Conservation (phyloP, 495 filamentous ascomycete species). For the Neurospora sp. region DNA sequence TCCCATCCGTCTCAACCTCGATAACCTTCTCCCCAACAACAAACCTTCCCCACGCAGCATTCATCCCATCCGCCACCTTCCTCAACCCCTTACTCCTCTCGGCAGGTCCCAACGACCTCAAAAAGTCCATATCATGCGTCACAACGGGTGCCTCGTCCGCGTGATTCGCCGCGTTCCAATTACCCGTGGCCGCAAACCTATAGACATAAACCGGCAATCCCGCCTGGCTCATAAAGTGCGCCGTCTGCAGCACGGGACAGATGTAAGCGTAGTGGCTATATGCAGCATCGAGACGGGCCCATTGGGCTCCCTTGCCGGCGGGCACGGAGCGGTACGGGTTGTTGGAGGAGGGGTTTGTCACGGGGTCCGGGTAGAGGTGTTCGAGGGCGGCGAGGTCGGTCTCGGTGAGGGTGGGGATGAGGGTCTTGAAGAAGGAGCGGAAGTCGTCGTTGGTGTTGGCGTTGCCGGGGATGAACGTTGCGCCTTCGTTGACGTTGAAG, state of each 20-base stretch:
- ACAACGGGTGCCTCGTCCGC: constrained; percentile 49
- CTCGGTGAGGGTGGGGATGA: constrained; percentile 42
- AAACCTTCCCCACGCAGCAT: constrained; percentile 48
- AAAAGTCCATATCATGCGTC: constrained; percentile 37
- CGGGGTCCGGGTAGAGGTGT: constrained; percentile 48
- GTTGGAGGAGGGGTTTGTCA: constrained; percentile 3
- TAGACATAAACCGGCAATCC: constrained; percentile 43
- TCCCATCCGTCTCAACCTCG: constrained; percentile 36
- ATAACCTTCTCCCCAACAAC: constrained; percentile 28
- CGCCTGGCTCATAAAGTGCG: constrained; percentile 30
- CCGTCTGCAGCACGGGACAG: constrained; percentile 53
- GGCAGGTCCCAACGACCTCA: constrained; percentile 1
- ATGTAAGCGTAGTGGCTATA: constrained; percentile 61
- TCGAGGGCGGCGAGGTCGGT: constrained; percentile 41
- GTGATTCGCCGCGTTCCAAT: constrained; percentile 46
- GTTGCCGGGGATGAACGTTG: constrained; percentile 43
- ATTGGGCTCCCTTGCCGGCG: constrained; percentile 41
- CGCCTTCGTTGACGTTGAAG: constrained; percentile 57
- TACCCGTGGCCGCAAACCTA: constrained; percentile 44
- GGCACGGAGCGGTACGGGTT: constrained; percentile 23
- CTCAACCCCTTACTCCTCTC: constrained; percentile 22
- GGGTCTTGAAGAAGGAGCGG: constrained; percentile 41
- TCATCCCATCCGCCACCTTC: constrained; percentile 41
- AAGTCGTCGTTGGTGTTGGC: constrained; percentile 39
- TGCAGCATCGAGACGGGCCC: constrained; percentile 48